These are phyloP conservation scores for Wickerhamiella dianesei DNA, from an alignment of 805 yeast species.

Conservation along the genomic window DNA sequence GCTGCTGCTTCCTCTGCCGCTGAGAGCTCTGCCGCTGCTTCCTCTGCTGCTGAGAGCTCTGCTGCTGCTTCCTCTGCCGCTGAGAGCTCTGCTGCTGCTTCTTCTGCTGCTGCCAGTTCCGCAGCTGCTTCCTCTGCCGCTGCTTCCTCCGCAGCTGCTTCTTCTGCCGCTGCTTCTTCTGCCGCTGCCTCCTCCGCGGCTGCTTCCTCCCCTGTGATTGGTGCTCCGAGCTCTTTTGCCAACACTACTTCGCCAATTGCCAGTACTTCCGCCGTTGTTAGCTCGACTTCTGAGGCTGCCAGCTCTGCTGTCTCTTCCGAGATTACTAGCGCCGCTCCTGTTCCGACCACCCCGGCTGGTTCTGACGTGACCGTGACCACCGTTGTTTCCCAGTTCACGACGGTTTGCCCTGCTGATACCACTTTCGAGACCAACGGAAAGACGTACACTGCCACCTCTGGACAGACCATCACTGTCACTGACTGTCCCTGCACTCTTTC, in stretches of 20 bases:
- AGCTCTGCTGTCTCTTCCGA: background rate
- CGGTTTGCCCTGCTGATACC: constrained; percentile 12
- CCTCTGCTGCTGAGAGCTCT: background rate
- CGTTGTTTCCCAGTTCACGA: constrained; percentile 5
- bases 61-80: constrained; percentile 1
- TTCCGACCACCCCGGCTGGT: background rate
- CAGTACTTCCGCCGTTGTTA: background rate
- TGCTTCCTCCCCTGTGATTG: no score
- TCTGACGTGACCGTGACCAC: constrained; percentile 4
- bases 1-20: background rate
- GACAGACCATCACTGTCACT: constrained; percentile 11
- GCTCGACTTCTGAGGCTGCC: background rate
- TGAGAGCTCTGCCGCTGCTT: background rate
- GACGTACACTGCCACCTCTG: constrained; percentile 14
- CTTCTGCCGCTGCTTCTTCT: no score
- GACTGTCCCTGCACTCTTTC: constrained; percentile 10
- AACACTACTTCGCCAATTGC: no score
- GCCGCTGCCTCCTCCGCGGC: no score
- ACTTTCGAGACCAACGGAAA: constrained; percentile 7
- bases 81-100: no score
- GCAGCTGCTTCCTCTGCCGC: no score
- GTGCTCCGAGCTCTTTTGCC: no score
- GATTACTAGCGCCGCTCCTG: background rate
- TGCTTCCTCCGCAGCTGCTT: no score
- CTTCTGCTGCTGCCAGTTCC: no score